Base-by-base conservation (phyloP, 2,329 filamentous ascomycete genomes). In the Madurella mycetomatis region DNA sequence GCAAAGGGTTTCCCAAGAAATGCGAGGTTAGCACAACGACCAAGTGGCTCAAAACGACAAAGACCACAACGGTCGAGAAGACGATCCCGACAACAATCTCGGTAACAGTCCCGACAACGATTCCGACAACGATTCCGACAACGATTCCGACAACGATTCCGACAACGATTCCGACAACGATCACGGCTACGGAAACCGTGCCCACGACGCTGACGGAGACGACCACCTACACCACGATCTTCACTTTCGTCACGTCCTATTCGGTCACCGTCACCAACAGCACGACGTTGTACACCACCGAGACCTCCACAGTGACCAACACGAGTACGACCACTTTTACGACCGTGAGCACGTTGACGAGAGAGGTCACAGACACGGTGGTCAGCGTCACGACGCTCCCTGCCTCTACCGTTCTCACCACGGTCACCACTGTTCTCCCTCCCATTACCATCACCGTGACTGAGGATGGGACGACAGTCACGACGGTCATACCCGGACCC, bases 391-490 rank as follows among this genome's bases (percentile, higher is more conserved):
- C 54, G 11, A 49, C 46, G 34, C 41, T 47, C 17, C 51, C 50
- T 8, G 49, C 60, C 19, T 60, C 57, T 9, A 63, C 61, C 37
- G 56, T 53, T 9, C 64, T 61, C 1, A 55, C 49, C 9, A 60
- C 57, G 13, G 46, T 58, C 32, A 61, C 57, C 1, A 61, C 62
- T n/a, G 54, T 60, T 18, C 47, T 64, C 2, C 65, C 65, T 1
- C 53, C 65, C 0, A 50, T 59, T n/a, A 65, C 64, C n/a, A 60
- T 60, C 13, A 69, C 65, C 4, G 30, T 62, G 2, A 64, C 58
- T 4, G 49, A 60, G 41, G 51, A 57, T 19, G 65, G 66, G 2
- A 58, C 51, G 9, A 62, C 60, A 1, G 42, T 62, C 40, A 65
- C 58, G 1, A 55, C 48, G 12, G 56, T 57, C 11, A 48, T 66